Base-by-base conservation (phyloP, 352 stramenopile genomes). In the Blastocystis sp. region DNA sequence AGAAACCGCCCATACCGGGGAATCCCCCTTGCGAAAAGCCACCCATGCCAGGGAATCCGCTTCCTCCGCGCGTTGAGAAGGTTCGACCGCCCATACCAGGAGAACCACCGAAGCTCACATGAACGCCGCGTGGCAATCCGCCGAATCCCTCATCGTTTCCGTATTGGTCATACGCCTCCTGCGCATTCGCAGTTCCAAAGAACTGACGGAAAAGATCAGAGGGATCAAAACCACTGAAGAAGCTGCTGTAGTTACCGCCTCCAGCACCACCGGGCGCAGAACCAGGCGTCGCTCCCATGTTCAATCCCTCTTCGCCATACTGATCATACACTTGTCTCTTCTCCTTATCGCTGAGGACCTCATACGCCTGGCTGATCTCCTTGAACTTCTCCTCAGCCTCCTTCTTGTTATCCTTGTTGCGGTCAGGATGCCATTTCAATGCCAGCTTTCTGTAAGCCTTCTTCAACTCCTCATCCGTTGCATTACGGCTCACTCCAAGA, bases 301-400 rank as follows among this genome's bases (percentile, higher is more conserved):
- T 93, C 24, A 96, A 88, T 1, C 92, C 93, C 84, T 95, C 92
- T 87, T 96, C 93, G 18, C 93, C 93, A 71, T 93, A 97, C 67
- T 94, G 90, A 87, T 97, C 93, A 84, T 95, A 97, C 44, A 95
- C 92, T 86, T 94, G 89, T 64, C 93, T 89, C 88, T 96, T 95
- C 59, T 96, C 90, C 87, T 94, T 93, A 89, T 97, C 93, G 85
- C 91, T 94, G 38, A 97, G 89, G 56, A 97, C 92, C 69, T 96
- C 92, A 87, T 97, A 97, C 4, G 93, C 93, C 56, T 95, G 92
- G 40, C 90, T 91, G 46, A 97, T 91, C 63, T 96, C 92, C 88
- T 96, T 93, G 86, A 97, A 97, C 88, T 95, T 95, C 72, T 91
- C 89, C 87, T 94, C 91, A 14, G 93, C 92, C 0, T 53, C 86